Conservation (phyloP, 495 filamentous ascomycete species). For the Penicillium coprophilum region DNA sequence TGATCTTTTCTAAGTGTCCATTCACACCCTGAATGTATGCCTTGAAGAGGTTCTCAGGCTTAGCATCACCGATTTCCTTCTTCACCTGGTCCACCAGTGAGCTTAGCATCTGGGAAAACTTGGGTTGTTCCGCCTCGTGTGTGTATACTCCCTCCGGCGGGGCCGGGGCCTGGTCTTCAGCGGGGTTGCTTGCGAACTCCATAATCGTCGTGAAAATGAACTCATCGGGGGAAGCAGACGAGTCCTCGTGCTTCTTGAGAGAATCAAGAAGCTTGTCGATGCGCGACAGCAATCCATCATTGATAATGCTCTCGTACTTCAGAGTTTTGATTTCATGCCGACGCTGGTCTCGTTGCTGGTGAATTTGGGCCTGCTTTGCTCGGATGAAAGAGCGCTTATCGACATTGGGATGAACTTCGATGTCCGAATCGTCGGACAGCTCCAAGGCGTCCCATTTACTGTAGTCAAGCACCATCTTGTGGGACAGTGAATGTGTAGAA, state of each 20-base stretch:
- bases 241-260: slow-evolving; percentile 65
- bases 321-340: slow-evolving; percentile 85
- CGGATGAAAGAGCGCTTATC: slow-evolving; percentile 98
- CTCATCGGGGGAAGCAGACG: slow-evolving; percentile 72
- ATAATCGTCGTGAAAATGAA: slow-evolving; percentile 84
- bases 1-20: slow-evolving; percentile 72
- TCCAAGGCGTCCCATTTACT: slow-evolving; percentile 97
- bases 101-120: slow-evolving; percentile 95
- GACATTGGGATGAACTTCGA: slow-evolving; percentile 98
- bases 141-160: slow-evolving; percentile 78
- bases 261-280: slow-evolving; percentile 74
- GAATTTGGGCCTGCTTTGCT: slow-evolving; percentile 96
- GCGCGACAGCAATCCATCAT: slow-evolving; percentile 81
- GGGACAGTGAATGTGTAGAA: slow-evolving; percentile 18
- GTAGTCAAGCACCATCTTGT: slow-evolving; percentile 86
- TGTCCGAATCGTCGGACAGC: slow-evolving; percentile 95
- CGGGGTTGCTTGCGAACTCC: slow-evolving; percentile 67
- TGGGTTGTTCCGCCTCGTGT: slow-evolving; percentile 70
- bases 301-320: slow-evolving; percentile 90
- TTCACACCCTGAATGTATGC: slow-evolving; percentile 74
- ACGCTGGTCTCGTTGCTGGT: slow-evolving; percentile 79
- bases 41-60: slow-evolving; percentile 59
- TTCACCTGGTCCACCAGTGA: slow-evolving; percentile 90
- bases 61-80: slow-evolving; percentile 74
- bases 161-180: slow-evolving; percentile 68